These are phyloP conservation scores for Hyaloscypha variabilis DNA, from an alignment of 495 filamentous ascomycete species.

Conservation along the genomic window DNA sequence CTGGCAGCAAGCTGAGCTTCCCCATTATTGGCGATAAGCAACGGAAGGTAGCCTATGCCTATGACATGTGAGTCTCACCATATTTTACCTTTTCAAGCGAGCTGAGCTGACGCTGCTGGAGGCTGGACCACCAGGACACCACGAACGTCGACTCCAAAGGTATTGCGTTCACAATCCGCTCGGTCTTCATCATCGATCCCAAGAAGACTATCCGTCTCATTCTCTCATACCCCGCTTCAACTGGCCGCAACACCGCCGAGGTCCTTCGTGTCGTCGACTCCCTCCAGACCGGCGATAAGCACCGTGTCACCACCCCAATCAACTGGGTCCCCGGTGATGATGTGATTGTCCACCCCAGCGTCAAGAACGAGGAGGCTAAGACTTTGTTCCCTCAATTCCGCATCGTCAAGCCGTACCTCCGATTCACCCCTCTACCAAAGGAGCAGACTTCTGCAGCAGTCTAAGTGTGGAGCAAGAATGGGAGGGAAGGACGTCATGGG, in stretches of 20 bases:
- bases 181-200: conserved; percentile 98
- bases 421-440: conserved; percentile 69
- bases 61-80: conserved; percentile 78
- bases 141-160: conserved; percentile 94
- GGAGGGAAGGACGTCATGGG: not conserved
- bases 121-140: conserved; percentile 77
- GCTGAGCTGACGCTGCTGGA: conserved; percentile 34
- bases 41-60: conserved; percentile 85
- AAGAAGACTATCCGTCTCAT: conserved; percentile 97
- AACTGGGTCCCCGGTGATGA: conserved; percentile 92
- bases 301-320: conserved; percentile 90
- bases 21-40: conserved; percentile 98
- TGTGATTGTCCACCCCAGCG: conserved; percentile 90
- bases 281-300: conserved; percentile 95
- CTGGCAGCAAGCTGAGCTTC: conserved; percentile 78
- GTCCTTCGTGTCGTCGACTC: conserved; percentile 95
- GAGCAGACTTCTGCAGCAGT: conserved; percentile 35
- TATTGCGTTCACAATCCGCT: conserved; percentile 97
- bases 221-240: conserved; percentile 95
- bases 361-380: conserved; percentile 87
- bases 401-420: conserved; percentile 91
- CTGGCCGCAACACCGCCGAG: conserved; percentile 95
- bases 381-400: conserved; percentile 89
- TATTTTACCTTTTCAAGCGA: not conserved
- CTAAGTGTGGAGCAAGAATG: not conserved